A percentile compares a stretch with the other conserved stretches of the same genome.
Conservation (phyloP, 2,329 filamentous ascomycete genomes). For the Thielaviopsis musarum region DNA sequence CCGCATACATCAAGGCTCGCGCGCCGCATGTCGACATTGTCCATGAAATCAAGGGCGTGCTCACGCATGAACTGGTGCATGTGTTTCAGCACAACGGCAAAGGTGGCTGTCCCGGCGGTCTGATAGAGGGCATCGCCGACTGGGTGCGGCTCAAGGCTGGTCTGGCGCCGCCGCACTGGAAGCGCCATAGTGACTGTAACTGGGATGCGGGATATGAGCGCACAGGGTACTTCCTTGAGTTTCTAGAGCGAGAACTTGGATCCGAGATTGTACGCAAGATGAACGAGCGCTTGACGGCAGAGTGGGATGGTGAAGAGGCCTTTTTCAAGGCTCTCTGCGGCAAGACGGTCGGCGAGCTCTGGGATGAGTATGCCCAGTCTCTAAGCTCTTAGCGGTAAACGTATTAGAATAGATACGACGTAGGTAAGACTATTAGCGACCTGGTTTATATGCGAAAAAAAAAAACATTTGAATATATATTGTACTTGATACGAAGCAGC, state of each 20-base stretch:
- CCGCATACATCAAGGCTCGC: slow-evolving; percentile 49
- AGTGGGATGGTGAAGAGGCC: slow-evolving; percentile 32
- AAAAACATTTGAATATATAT: neutral
- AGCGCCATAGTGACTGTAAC: slow-evolving; percentile 33
- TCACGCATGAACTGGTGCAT: slow-evolving; percentile 88
- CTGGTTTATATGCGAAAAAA: neutral
- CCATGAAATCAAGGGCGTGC: slow-evolving; percentile 61
- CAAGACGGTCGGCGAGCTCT: slow-evolving; percentile 48
- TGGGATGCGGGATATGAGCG: slow-evolving; percentile 87
- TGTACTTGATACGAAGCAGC: neutral
- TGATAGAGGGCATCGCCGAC: slow-evolving; percentile 86
- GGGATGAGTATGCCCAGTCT: slow-evolving; percentile 23
- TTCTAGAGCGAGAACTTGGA: slow-evolving; percentile 54
- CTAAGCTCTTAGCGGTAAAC: neutral
- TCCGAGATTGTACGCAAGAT: slow-evolving; percentile 42
- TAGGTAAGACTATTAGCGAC: neutral
- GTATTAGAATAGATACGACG: neutral
- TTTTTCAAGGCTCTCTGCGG: slow-evolving; percentile 52
- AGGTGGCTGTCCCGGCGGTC: slow-evolving; percentile 48
- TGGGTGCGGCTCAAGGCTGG: slow-evolving; percentile 68
- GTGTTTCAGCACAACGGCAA: slow-evolving; percentile 70
- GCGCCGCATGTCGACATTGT: slow-evolving; percentile 23
- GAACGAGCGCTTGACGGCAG: slow-evolving; percentile 49
- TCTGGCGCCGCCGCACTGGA: slow-evolving; percentile 73
- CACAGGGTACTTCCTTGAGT: slow-evolving; percentile 82